Evolutionary conservation across 257 asterid species (phyloP).

Genomic region (Scutellaria minor): DNA sequence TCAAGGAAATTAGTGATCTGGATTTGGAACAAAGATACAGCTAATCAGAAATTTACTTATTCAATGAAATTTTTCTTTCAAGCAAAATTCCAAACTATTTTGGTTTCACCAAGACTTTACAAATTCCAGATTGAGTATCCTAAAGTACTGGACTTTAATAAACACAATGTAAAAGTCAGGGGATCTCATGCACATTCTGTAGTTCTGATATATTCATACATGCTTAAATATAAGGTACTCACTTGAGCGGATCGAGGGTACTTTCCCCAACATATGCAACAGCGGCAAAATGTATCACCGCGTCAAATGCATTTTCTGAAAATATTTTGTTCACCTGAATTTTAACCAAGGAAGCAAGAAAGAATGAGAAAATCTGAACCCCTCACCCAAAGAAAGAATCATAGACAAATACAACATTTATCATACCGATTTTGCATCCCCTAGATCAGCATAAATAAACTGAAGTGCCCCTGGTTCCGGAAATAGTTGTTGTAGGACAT

Average conservation of each 20-base stretch:
- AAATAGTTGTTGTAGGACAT: constrained; percentile 69
- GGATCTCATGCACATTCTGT: constrained; percentile 18
- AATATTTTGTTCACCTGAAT: constrained; percentile 72
- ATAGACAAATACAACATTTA: constrained; percentile 24
- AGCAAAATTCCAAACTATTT: not conserved
- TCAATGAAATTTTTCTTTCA: not conserved
- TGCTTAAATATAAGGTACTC: constrained; percentile 34
- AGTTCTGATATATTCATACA: not conserved
- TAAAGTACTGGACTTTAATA: not conserved
- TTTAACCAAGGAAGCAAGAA: constrained; percentile 33
- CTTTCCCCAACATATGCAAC: constrained; percentile 99
- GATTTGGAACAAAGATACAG: not conserved
- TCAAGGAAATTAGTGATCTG: not conserved
- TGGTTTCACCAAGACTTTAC: not conserved
- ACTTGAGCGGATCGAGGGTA: constrained; percentile 86
- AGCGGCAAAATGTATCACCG: constrained; percentile 94
- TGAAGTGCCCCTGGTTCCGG: constrained; percentile 94
- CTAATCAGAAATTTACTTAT: not conserved
- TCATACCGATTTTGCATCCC: constrained; percentile 79
- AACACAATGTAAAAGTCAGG: not conserved
- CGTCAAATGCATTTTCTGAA: constrained; percentile 71
- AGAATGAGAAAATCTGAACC: constrained; percentile 17
- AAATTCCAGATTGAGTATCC: constrained; percentile 1
- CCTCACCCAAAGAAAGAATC: constrained; percentile 13
- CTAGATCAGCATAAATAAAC: constrained; percentile 87